Evolutionary conservation across 768 basidiomycete genomes (phyloP).

Genomic region (Exidia glandulosa): DNA sequence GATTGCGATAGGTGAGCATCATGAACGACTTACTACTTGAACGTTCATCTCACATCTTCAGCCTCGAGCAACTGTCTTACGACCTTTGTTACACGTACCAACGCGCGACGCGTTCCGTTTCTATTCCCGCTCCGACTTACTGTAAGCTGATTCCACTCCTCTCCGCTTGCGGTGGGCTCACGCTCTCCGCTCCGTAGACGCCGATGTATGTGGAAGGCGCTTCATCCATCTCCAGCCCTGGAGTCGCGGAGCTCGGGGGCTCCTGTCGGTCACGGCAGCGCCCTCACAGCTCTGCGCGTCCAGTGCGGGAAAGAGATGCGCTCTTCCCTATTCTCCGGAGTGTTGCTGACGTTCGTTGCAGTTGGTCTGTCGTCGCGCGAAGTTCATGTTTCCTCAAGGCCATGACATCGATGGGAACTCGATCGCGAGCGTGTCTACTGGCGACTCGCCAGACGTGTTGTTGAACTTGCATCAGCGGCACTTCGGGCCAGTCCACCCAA

Average conservation of each 20-base stretch:
- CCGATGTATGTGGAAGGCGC: not conserved
- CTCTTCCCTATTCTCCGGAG: not conserved
- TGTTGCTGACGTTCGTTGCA: not conserved
- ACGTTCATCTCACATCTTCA: slow-evolving; percentile 9
- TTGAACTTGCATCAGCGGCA: not conserved
- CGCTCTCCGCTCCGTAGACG: not conserved
- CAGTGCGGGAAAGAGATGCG: not conserved
- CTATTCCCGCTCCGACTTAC: slow-evolving; percentile 50
- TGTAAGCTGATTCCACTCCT: slow-evolving; percentile 30
- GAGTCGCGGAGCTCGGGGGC: not conserved
- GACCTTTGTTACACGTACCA: slow-evolving; percentile 43
- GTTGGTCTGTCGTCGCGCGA: not conserved
- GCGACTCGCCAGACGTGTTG: not conserved
- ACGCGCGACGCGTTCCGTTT: slow-evolving; percentile 44
- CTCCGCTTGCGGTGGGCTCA: no score
- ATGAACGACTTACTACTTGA: not conserved
- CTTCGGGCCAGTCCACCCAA: not conserved
- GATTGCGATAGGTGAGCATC: not conserved
- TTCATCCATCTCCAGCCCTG: not conserved
- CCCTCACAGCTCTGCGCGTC: not conserved
- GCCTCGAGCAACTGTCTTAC: slow-evolving; percentile 39
- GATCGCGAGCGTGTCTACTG: not conserved
- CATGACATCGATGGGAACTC: not conserved
- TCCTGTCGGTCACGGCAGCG: not conserved
- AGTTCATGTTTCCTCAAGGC: not conserved